These are phyloP conservation scores for Penicillium dipodomyicola DNA, from an alignment of 495 filamentous ascomycete species.

Conservation along the genomic window DNA sequence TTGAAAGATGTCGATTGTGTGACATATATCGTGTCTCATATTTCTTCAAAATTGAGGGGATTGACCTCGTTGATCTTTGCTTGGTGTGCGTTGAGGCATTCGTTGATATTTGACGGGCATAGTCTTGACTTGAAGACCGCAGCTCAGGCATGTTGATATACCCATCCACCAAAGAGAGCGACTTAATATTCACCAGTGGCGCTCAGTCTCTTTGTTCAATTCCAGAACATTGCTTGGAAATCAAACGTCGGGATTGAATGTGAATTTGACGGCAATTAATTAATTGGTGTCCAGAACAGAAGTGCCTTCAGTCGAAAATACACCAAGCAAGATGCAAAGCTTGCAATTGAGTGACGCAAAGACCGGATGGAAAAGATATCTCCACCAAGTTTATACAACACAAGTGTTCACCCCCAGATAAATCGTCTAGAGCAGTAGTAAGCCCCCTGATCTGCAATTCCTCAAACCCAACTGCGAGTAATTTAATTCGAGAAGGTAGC, in stretches of 20 bases:
- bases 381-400: not conserved
- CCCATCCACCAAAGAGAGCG: constrained; percentile 1
- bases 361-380: not conserved
- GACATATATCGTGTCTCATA: not conserved
- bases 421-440: constrained; percentile 9
- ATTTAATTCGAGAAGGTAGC: not conserved
- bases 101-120: constrained; percentile 3
- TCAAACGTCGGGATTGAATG: not conserved
- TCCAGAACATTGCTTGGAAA: not conserved
- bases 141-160: constrained; percentile 21
- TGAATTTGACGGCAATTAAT: not conserved
- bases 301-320: not conserved
- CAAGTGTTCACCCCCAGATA: constrained; percentile 7
- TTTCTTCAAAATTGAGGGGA: not conserved
- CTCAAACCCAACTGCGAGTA: not conserved
- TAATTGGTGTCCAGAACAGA: not conserved
- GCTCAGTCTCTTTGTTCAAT: not conserved
- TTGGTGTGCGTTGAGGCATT: not conserved
- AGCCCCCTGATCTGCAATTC: constrained; percentile 14
- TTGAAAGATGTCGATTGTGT: not conserved
- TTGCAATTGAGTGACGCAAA: not conserved
- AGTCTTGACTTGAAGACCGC: constrained; percentile 9
- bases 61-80: not conserved
- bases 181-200: not conserved
- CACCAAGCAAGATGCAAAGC: not conserved